Base-by-base conservation (phyloP, 768 basidiomycete species). In the Stropharia rugosoannulata region DNA sequence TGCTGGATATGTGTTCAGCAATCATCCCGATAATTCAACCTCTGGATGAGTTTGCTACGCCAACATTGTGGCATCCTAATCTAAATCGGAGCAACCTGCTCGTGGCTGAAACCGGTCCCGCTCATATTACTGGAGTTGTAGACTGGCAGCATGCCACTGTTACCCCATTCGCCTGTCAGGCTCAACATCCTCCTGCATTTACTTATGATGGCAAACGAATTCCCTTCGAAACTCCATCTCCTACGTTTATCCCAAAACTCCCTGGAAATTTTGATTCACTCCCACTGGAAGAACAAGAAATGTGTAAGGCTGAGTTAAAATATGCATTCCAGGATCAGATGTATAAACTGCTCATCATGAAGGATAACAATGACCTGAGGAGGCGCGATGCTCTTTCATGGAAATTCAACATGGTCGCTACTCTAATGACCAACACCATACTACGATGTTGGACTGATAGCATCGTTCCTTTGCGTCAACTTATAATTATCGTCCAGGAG, bases 51-150 rank as follows among this genome's bases (percentile, higher is more conserved):
- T 61, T 63, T 19, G 57, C 59, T 41, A 54, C 59, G 13, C 62
- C 67, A 35, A 66, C 60, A 49, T 39, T 72, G 16, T 67, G 69
- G 65, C 70, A 72, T 59, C 64, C 64, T 10, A 68, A 70, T 48
- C 38, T 70, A n/a, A 65, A 54, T 38, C 54, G 51, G 29, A 55
- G 57, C 8, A 71, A 72, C 51, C 35, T 71, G 43, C 62, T 68
- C 25, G 64, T 69, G 18, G 52, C 68, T 19, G 62, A 61, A 15
- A 58, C 60, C 32, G 55, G 55, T 35, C 56, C 57, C 11, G 51
- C 53, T 15, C 59, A 65, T 48, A 58, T 69, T 18, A 43, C 37
- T 29, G 67, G 64, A 36, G 60, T 71, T 54, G 67, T 69, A 32
- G 69, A 67, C 52, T 70, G 70, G 69, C 70, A 71, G 52, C 60